Conservation (phyloP, 208 protist genomes). For the Trypanosoma vivax region DNA sequence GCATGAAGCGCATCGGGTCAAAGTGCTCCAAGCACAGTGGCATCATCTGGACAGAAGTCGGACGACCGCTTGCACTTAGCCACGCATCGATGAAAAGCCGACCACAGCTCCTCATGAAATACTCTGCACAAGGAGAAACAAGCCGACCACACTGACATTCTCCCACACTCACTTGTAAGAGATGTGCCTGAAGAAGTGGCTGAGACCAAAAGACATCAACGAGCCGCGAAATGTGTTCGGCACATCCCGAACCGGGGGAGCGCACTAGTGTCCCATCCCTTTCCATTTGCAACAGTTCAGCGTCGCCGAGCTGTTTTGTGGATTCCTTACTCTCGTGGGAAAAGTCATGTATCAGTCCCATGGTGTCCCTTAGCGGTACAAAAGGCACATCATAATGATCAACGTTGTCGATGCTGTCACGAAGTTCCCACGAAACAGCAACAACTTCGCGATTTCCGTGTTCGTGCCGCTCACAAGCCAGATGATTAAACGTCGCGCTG, state of each 20-base stretch:
- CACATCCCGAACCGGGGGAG: neutral
- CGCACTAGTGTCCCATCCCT: slow-evolving; percentile 5
- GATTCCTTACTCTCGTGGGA: neutral
- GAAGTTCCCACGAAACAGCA: slow-evolving; percentile 9
- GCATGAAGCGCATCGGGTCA: slow-evolving; percentile 4
- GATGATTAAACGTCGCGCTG: slow-evolving; percentile 5
- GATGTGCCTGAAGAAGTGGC: slow-evolving; percentile 13
- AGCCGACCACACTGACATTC: slow-evolving; percentile 6
- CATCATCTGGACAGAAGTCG: slow-evolving; percentile 7
- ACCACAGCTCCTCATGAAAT: slow-evolving; percentile 20
- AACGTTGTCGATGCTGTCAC: slow-evolving; percentile 12
- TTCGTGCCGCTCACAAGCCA: neutral
- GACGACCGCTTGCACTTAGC: slow-evolving; percentile 7
- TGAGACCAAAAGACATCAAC: slow-evolving; percentile 8
- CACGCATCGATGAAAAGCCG: slow-evolving; percentile 13
- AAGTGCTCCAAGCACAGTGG: slow-evolving; percentile 2
- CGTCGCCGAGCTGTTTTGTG: neutral
- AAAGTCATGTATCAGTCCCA: slow-evolving; percentile 3
- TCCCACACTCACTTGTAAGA: slow-evolving; percentile 1
- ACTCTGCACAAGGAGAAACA: neutral
- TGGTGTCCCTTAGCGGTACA: slow-evolving; percentile 4
- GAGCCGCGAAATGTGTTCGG: neutral
- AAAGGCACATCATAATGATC: slow-evolving; percentile 10
- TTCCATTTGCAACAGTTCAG: neutral
- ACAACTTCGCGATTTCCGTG: neutral